Base-by-base conservation (phyloP, 805 yeast species). In the Ogataea polymorpha region DNA sequence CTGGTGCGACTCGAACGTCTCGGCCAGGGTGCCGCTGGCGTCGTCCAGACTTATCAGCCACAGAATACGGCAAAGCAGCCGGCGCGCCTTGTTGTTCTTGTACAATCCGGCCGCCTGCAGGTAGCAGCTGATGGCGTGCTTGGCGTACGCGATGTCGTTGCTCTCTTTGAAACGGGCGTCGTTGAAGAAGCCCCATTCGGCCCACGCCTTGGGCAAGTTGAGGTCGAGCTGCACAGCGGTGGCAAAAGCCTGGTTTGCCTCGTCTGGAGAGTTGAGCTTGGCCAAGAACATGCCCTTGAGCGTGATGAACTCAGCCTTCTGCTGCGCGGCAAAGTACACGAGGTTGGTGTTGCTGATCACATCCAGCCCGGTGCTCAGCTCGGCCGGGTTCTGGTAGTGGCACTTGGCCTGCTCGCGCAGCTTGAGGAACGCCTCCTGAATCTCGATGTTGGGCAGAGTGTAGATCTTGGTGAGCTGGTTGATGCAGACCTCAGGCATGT, bases 101-200 rank as follows among this genome's bases (percentile, higher is more conserved):
- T 90, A 95, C 40, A 93, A 68, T 2, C 98, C 96, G 14, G 98
- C 97, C 14, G 99, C 99, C 63, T 95, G 98, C 50, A 93, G 71
- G 64, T 90, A 95, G 62, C 99, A 93, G 54, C 95, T 84, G 35
- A 93, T 81, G 2, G 99, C 98, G 61, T 90, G 89, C 48, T 88
- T 84, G 14, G 98, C 99, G 63, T 79, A 82, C 16, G 79, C 77
- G 65, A 85, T 80, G 54, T 87, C 95, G 36, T 70, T 77, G 45
- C 82, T 82, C 50, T 88, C 95, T 50, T 86, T 85, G 61, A 88
- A 81, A 30, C 96, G 72, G 21, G 82, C 77, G 53, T 93, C 99
- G 59, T 90, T 90, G 67, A 88, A 93, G 59, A 82, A 80, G 46
- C 99, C 99, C 99, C 99, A 93, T 61, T 95, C 97, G 3, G 97